Base-by-base conservation (phyloP, 116 monocot species). In the Zostera marina region DNA sequence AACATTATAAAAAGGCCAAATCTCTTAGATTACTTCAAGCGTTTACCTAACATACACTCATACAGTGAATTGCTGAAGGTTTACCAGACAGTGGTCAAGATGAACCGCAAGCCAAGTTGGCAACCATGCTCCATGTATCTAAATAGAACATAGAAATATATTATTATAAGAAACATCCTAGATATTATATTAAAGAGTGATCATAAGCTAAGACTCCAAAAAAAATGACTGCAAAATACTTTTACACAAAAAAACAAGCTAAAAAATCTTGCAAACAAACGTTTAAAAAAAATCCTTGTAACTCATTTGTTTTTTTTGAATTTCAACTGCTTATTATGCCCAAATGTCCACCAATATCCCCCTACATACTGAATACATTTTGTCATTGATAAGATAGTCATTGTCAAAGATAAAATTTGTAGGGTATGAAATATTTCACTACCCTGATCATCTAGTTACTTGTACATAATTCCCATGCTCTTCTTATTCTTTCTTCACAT, bases 41-140 rank as follows among this genome's bases (percentile, higher is more conserved):
- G 26, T 44, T 60, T 23, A 13, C 17, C 11, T 47, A 45, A 70
- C 24, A 44, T 4, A 41, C 2, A 14, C 5, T 15, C 24, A 44
- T 4, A 41, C 2, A 14, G 8, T 15, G 59, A 32, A 32, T 32
- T 32, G 32, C 32, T 14, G 26, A 44, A 32, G 15, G 14, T 25
- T 67, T 72, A 93, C 93, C 88, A 74, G 76, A 63, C 14, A 75
- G 63, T 26, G 66, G 48, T 12, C 48, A 12, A 74, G 48, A 40
- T 79, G 75, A 20, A 44, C 71, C 22, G 75, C 79, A 57, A 93
- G 73, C 93, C 93, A 93, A 54, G 78, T 84, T 54, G 93, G 93
- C 16, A 93, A 63, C 93, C 93, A 93, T 41, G 81, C 81, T 62
- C 83, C 76, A 76, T 84, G 77, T 63, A 88, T 56, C 93, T 93